Conservation (phyloP, 108 stramenopile genomes). For the Bacterosira constricta region DNA sequence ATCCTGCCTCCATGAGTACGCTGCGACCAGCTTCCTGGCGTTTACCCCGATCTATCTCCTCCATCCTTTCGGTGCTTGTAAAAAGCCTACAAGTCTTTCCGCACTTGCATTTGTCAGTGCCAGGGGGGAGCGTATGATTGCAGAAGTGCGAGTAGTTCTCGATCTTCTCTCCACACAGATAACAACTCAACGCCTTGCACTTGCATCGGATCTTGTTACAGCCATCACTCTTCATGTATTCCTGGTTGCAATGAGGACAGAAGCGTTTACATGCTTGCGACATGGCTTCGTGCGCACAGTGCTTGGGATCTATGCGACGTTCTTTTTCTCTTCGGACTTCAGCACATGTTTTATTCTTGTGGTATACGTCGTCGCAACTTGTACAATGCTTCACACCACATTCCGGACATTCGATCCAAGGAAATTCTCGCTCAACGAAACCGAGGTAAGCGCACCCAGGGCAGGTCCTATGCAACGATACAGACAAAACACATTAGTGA, state of each 20-base stretch:
- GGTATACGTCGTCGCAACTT: too few species aligned
- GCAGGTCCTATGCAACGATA: too few species aligned
- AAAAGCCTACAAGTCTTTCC: conserved; percentile 18
- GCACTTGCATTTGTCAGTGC: not conserved
- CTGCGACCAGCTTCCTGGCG: conserved; percentile 21
- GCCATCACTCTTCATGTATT: conserved; percentile 18
- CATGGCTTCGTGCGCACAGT: conserved; percentile 13
- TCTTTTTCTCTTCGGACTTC: too few species aligned
- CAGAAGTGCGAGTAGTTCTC: conserved; percentile 26
- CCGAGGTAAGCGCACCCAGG: too few species aligned
- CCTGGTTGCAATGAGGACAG: conserved; percentile 21
- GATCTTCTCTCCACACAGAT: conserved; percentile 19
- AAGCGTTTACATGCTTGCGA: conserved; percentile 17
- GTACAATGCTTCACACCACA: too few species aligned
- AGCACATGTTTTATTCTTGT: too few species aligned
- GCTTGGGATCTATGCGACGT: too few species aligned
- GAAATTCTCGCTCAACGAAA: too few species aligned
- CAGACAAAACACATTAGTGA: too few species aligned
- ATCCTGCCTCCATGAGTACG: conserved; percentile 10
- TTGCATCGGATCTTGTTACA: conserved; percentile 28
- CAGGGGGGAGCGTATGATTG: too few species aligned
- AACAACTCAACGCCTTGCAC: conserved; percentile 6
- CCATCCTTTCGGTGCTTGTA: conserved; percentile 13
- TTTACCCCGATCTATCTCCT: conserved; percentile 8
- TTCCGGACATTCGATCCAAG: too few species aligned